Base-by-base conservation (phyloP, 345 rosid species). In the Hibiscus mutabilis region DNA sequence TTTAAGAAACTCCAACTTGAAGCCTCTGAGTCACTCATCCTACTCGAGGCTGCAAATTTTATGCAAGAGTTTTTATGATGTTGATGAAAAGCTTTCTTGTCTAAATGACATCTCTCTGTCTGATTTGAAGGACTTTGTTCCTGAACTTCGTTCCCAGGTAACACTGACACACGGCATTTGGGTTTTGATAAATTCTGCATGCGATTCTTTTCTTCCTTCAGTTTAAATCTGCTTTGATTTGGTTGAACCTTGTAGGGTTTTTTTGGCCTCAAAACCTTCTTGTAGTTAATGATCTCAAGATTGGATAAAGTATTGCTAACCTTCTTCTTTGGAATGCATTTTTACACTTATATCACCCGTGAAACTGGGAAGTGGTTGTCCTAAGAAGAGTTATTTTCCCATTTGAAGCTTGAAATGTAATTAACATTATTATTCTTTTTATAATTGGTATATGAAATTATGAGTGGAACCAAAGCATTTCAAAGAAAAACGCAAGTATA, bases 101-200 rank as follows among this genome's bases (percentile, higher is more conserved):
- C 76, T 95, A 66, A 79, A 75, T 65, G 89, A 88, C 66, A 62
- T 95, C 73, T 84, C 90, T 77, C 83, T 92, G 76, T 81, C 79
- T 73, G 93, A 95, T 81, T 82, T 95, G 83, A 84, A 52, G 77
- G 78, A 84, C 79, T 92, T 95, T 72, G 84, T 92, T 77, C 90
- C 96, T 19, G 82, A 82, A 69, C 84, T 95, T 67, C 92, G 81
- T 74, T 95, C 99, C 72, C 93, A 90, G 99, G 99, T 95, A 81
- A 52, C 71, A 68, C 24, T 22, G 67, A 63, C 6, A 42, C 57
- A 60, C 27, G 42, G 42, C 27, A 25, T 72, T 29, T 47, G 15
- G 51, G n/a, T 72, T n/a, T n/a, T 60, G 5, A 0, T 5, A 71
- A 31, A 15, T 52, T 60, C 24, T 37, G 51, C 61, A n/a, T 53